Evolutionary conservation across 805 yeast genomes (phyloP).

Genomic region (Scheffersomyces stipitis): DNA sequence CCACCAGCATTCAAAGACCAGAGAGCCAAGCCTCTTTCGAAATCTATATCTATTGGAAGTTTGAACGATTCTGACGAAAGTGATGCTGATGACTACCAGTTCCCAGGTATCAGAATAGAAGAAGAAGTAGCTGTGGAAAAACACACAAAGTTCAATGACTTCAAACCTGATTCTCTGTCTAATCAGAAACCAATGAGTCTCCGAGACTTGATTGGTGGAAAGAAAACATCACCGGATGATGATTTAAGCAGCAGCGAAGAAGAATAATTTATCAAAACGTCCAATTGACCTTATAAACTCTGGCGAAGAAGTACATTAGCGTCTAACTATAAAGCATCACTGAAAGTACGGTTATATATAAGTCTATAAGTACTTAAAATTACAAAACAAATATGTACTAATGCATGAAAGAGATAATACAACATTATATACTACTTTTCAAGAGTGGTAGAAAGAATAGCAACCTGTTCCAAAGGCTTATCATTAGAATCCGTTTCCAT

Average conservation of each 20-base stretch:
- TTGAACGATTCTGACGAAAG: slow-evolving; percentile 26
- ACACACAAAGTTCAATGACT: slow-evolving; percentile 2
- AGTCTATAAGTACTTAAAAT: too few species aligned
- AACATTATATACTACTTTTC: background rate
- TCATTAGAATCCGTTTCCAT: slow-evolving; percentile 18
- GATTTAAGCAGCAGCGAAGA: slow-evolving; percentile 37
- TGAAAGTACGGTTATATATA: too few species aligned
- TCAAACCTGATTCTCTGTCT: too few species aligned
- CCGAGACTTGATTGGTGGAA: slow-evolving; percentile 35
- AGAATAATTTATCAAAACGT: too few species aligned
- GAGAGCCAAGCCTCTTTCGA: background rate
- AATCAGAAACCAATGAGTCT: slow-evolving; percentile 38
- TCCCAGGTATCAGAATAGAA: slow-evolving; percentile 23
- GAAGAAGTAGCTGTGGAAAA: slow-evolving; percentile 14
- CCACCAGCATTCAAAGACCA: background rate
- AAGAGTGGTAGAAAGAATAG: slow-evolving; percentile 20
- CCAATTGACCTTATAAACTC: too few species aligned
- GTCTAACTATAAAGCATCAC: too few species aligned
- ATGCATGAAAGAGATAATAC: background rate
- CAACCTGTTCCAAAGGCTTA: slow-evolving; percentile 19
- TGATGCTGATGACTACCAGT: slow-evolving; percentile 21
- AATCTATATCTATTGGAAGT: slow-evolving; percentile 6
- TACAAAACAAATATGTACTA: background rate
- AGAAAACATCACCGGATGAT: slow-evolving; percentile 11
- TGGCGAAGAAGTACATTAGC: too few species aligned